Evolutionary conservation across 2,329 filamentous ascomycete species (phyloP), one percentile per base, ranked within the genome.

Genomic region (Knufia fluminis): DNA sequence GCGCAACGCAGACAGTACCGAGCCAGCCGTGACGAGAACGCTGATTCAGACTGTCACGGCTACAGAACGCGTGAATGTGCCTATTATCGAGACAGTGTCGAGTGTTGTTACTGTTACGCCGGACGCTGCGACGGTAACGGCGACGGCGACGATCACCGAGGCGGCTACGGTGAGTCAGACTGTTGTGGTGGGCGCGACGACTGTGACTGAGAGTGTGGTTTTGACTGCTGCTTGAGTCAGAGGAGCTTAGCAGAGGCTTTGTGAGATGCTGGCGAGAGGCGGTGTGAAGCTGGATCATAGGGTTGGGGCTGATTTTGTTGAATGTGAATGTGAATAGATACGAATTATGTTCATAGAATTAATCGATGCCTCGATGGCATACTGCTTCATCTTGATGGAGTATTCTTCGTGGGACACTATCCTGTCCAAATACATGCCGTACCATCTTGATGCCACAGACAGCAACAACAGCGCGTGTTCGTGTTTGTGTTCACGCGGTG

Each of bases 211-310:
- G n/a, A 48, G 45, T 40, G 45, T 48, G 10, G 45, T 48, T 24
- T 28, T 48, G 10, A 48, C 45, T 40, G 45, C 45, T 28, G 33
- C 35, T 12, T 35, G 19, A 20, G 65, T 57, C 0, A 63, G 63
- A 0, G 68, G 17, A 20, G 38, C 4, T 20, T 8, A 17, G 10
- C n/a, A 20, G 22, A 41, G 38, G 19, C 22, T 19, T 8, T 19
- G 7, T 12, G 6, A 41, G 17, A 23, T 41, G 28, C 14, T 7
- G 28, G 14, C 7, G 4, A 16, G 33, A 36, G 7, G 7, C 6
- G 33, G n/a, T n/a, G 7, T 36, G 4, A 36, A 14, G 9, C 4
- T 14, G 33, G 26, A 28, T 28, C 26, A 28, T 28, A 6, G 12
- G 6, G 26, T 6, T 28, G 26, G 12, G 26, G 6, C 12, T 12